These are phyloP conservation scores for Colletotrichum theobromicola DNA, from an alignment of 2,329 filamentous ascomycete genomes.

Conservation along the genomic window DNA sequence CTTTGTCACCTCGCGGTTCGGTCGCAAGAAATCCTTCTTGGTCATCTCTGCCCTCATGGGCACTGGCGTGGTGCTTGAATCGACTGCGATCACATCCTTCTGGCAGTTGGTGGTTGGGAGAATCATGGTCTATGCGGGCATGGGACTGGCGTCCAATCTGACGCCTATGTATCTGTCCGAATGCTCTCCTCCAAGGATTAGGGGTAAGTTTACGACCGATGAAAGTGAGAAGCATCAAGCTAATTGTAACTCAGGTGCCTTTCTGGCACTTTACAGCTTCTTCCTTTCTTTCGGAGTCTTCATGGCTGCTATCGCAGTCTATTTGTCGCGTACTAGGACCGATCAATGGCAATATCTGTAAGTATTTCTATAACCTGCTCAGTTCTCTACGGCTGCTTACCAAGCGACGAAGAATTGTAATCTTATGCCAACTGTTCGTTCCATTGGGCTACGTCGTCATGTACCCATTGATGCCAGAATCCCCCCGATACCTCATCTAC, in stretches of 20 bases:
- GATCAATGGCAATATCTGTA: neutral
- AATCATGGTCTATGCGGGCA: constrained; percentile 6
- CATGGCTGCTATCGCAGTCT: neutral
- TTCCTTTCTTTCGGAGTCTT: neutral
- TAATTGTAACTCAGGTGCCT: neutral
- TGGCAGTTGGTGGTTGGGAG: constrained; percentile 14
- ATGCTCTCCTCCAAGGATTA: neutral
- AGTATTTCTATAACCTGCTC: neutral
- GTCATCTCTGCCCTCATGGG: constrained; percentile 1
- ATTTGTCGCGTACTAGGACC: neutral
- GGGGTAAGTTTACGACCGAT: neutral
- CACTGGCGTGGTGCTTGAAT: constrained; percentile 3
- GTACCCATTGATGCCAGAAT: constrained; percentile 1
- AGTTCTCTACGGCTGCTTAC: neutral
- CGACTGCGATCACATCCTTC: constrained; percentile 5
- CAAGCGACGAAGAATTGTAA: neutral
- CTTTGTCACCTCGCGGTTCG: neutral
- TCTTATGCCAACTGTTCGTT: neutral
- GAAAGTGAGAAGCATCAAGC: accelerated
- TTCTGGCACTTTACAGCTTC: constrained; percentile 3
- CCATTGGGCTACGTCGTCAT: neutral
- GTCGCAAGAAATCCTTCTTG: constrained; percentile 10
- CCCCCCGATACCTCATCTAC: constrained; percentile 8
- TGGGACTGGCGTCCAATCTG: neutral
- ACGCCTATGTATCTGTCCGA: neutral